Evolutionary conservation across 129 eudicot species (phyloP).

Genomic region (Ambrosia artemisiifolia): DNA sequence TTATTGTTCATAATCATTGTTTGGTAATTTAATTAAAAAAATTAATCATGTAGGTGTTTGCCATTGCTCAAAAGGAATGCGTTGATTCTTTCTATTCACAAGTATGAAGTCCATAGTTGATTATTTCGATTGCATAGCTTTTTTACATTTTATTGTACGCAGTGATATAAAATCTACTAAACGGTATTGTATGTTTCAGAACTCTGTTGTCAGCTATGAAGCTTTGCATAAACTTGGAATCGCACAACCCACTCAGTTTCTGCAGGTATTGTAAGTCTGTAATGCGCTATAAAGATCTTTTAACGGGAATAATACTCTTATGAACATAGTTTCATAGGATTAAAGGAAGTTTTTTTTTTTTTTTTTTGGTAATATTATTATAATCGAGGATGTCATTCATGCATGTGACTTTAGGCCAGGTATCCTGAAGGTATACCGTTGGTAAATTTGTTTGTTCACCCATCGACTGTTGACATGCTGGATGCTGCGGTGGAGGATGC

Average conservation of each 20-base stretch:
- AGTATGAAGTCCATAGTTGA: constrained; percentile 39
- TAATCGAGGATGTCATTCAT: constrained; percentile 31
- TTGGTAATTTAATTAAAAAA: not conserved
- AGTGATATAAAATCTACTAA: no score
- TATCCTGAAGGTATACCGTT: constrained; percentile 92
- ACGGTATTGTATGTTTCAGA: constrained; percentile 45
- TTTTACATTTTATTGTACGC: no score
- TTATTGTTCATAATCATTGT: not conserved
- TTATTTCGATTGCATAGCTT: not conserved
- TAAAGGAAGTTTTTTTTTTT: constrained; percentile 11
- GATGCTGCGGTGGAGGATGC: constrained; percentile 95
- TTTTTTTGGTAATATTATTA: constrained; percentile 9
- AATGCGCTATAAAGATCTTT: not conserved
- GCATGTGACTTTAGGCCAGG: constrained; percentile 63
- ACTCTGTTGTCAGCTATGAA: constrained; percentile 86
- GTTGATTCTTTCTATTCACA: constrained; percentile 93
- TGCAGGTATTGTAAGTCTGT: constrained; percentile 64
- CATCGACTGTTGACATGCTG: constrained; percentile 86
- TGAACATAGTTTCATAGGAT: constrained; percentile 1
- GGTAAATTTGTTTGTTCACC: constrained; percentile 69
- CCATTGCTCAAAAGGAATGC: constrained; percentile 89
- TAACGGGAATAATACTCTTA: not conserved
- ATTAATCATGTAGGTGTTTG: constrained; percentile 71
- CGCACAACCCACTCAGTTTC: constrained; percentile 82
- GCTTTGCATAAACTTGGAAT: constrained; percentile 88